Evolutionary conservation across 1,284 basidiomycete species (phyloP), one percentile per base, ranked within the genome.

Genomic region (Ganoderma boninense): DNA sequence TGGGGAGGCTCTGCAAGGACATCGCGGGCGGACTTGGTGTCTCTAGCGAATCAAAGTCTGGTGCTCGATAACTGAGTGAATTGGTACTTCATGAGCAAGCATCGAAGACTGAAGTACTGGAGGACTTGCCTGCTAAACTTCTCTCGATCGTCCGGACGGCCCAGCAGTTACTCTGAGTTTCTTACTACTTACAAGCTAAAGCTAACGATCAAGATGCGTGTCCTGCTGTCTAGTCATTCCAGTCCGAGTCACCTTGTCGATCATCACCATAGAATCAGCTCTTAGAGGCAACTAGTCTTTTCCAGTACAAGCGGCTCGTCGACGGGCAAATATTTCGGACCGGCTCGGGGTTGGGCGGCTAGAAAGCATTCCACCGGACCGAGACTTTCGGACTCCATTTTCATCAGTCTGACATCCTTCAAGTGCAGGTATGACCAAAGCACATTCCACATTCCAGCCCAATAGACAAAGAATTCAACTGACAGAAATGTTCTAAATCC

Each of bases 1-100:
- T 74, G 18, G 90, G 86, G 7, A 90, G 82, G 66, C 73, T 77
- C 66, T 83, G 83, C 42, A 84, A 73, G 13, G 38, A 42, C 60
- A 62, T 62, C 40, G 42, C 2, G 18, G n/a, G 35, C 29, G 26
- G 16, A 18, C 16, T 35, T 32, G 35, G 59, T 10, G 26, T 52
- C 23, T 26, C 11, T 3, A 26, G 13, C 49, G 13, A 23, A 26
- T 52, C 2, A 4, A 13, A 14, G 23, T 52, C 4, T 26, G 10
- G 49, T 6, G 49, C 11, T 52, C 49, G 26, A 26, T 14, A 23
- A 52, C 2, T 32, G 29, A 32, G 29, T 4, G 29, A 4, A 32
- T 32, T 32, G 4, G 29, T 32, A 32, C n/a, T n/a, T n/a, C n/a
- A n/a, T n/a, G n/a, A n/a, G n/a, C n/a, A n/a, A n/a, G n/a, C n/a